A percentile compares a stretch with the other conserved stretches of the same genome.
These are phyloP conservation scores for Taphrina populina DNA, from an alignment of 1,139 yeast species.

Conservation along the genomic window DNA sequence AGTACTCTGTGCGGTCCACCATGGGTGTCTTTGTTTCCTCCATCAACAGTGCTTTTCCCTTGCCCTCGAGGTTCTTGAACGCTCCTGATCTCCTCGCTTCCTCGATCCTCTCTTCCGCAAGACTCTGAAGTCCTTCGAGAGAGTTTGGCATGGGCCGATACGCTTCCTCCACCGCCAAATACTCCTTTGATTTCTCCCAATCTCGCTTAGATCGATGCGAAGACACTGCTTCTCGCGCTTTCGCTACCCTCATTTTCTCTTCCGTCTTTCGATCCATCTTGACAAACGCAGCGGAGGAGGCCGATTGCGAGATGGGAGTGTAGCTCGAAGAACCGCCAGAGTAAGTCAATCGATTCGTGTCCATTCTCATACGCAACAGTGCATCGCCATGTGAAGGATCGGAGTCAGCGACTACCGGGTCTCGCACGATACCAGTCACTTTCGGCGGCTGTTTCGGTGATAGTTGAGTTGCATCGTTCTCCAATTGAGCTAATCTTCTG, in stretches of 20 bases:
- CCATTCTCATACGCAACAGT: conserved; percentile 15
- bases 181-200: conserved; percentile 26
- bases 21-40: conserved; percentile 25
- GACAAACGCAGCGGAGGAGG: conserved; percentile 4
- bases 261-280: conserved; percentile 27
- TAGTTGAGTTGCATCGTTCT: background rate
- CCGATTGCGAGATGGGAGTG: conserved; percentile 26
- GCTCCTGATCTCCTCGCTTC: conserved; percentile 72
- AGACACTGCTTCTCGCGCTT: conserved; percentile 22
- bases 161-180: conserved; percentile 33
- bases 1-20: conserved; percentile 47
- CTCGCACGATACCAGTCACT: conserved; percentile 13
- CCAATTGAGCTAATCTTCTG: conserved; percentile 1
- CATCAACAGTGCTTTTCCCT: conserved; percentile 24
- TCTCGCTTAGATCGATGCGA: conserved; percentile 17
- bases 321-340: conserved; percentile 21
- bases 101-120: conserved; percentile 74
- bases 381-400: conserved; percentile 10
- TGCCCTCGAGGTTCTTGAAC: conserved; percentile 54
- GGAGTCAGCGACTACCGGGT: background rate
- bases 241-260: conserved; percentile 20
- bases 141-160: conserved; percentile 49
- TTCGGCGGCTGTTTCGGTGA: background rate
- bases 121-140: conserved; percentile 56
- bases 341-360: conserved; percentile 26